Base-by-base conservation (phyloP, 257 asterid genomes). In the Anisodus tanguticus region DNA sequence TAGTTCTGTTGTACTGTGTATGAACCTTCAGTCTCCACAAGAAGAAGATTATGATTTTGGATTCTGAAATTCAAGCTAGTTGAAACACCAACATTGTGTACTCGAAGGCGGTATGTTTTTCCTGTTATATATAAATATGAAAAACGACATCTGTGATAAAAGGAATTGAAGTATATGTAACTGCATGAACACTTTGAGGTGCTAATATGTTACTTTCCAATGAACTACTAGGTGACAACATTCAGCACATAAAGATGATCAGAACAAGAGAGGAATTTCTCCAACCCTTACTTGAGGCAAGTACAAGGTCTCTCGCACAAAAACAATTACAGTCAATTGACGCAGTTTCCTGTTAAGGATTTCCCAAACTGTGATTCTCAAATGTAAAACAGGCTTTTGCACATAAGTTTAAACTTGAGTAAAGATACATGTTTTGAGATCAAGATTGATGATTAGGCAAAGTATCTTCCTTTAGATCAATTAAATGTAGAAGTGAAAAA, bases 11-110 rank as follows among this genome's bases (percentile, higher is more conserved):
- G 98, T 76, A 94, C 92, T 1, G 99, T 94, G 86, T 95, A 94
- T 84, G 99, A 93, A 39, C 99, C 99, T 91, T 95, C 99, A 11
- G 99, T 95, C 88, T 95, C 98, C 37, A 93, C 95, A 84, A 95
- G 98, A 86, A 93, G 91, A 92, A 95, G 84, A 88, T 93, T 92
- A 83, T 95, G 99, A 76, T 87, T 90, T 89, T 95, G 98, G 89
- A 95, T 94, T 91, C 98, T 92, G 90, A 95, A 95, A 91, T 95
- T 95, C 87, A 95, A 88, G 94, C 97, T 95, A 43, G 97, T 93
- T 26, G 96, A 86, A 88, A 90, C 91, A 86, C 99, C 99, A 57
- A 92, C 92, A 60, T 95, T 95, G 85, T 94, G 97, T 39, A 95
- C 93, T 15, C 99, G 93, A 19, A 94, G 60, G 83, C 99, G 99